Evolutionary conservation across 768 basidiomycete genomes (phyloP), one percentile per base, ranked within the genome.

Genomic region (Mrakia frigida): DNA sequence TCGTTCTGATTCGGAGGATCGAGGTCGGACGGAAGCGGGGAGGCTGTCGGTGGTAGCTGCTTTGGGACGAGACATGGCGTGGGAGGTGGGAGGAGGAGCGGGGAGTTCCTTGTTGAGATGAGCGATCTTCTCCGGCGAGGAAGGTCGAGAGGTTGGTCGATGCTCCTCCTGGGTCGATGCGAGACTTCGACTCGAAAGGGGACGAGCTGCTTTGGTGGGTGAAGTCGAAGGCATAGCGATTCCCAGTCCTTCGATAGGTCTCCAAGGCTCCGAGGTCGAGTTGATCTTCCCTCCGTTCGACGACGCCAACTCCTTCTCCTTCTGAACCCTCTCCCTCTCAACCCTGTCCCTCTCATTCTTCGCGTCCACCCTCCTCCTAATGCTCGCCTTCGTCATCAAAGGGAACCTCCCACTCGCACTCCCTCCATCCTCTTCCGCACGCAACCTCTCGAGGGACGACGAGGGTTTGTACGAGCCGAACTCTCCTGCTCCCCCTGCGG

Each of bases 321-420:
- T 67, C 23, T 31, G 37, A 28, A 7, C 63, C 70, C 9, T 18
- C 39, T 65, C 61, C 71, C 52, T 23, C 43, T 53, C 52, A 18
- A 16, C 43, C n/a, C 60, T 23, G 13, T 37, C 37, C 31, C 56
- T 63, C 46, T 43, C 18, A 33, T 69, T 70, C 50, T 67, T 77
- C 37, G 39, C 61, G 23, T 72, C 70, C 75, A 77, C 73, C 46
- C 70, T 56, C 16, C 70, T 41, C n/a, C 75, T 23, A 53, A 77
- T 68, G 52, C 75, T 77, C 65, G 73, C 75, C 65, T 68, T 72
- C 16, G 75, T 77, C 70, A 77, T 31, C 37, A 70, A 21, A 16
- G 75, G 75, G 25, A 70, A 73, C 16, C 70, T 46, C 41, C 75
- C 70, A 23, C 74, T 68, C 9, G 70, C 70, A 28, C 75, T 77